Base-by-base conservation (phyloP, 768 basidiomycete genomes). In the Podaxis pistillaris region DNA sequence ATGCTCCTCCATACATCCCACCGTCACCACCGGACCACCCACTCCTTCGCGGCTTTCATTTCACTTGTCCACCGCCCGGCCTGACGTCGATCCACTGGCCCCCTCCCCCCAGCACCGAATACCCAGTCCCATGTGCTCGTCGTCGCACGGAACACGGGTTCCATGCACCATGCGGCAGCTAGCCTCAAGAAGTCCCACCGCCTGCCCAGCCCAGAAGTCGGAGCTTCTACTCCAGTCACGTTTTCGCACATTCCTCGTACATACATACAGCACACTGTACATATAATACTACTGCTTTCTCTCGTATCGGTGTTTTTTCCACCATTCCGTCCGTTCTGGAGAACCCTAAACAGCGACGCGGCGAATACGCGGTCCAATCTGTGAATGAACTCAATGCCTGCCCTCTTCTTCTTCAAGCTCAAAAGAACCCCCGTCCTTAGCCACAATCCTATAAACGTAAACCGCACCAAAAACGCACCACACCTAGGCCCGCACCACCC, bases 1-100 rank as follows among this genome's bases (percentile, higher is more conserved):
- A 60, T 38, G 37, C 47, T 60, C 22, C 22, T 49, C 7, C 59
- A 15, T 15, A 41, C 51, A 52, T 49, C 15, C 22, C 49, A 41
- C 49, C 59, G 47, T 52, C 38, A 56, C 54, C 38, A 41, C 36
- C 54, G 54, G 54, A 40, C 54, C 54, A 41, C 36, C 24, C 51
- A 28, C 51, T 17, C 30, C 26, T 30, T 53, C 26, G 51, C 30
- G 51, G 26, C 30, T 53, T 53, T 26, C 51, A 33, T 26, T 15
- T 53, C 30, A 26, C 17, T 6, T 36, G 24, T 13, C 51, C 26
- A 53, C 13, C 17, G 17, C 30, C 12, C 17, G 4, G 24, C 4
- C 28, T 53, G 51, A 36, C 30, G 51, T 53, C 24, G 51, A 53
- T 53, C 17, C 24, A 26, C 6, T 19, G 13, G 13, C 24, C 28